Percentiles rank a stretch among this genome's conserved stretches.
These are phyloP conservation scores for Solanum arcanum DNA, from an alignment of 257 asterid genomes.

Conservation along the genomic window DNA sequence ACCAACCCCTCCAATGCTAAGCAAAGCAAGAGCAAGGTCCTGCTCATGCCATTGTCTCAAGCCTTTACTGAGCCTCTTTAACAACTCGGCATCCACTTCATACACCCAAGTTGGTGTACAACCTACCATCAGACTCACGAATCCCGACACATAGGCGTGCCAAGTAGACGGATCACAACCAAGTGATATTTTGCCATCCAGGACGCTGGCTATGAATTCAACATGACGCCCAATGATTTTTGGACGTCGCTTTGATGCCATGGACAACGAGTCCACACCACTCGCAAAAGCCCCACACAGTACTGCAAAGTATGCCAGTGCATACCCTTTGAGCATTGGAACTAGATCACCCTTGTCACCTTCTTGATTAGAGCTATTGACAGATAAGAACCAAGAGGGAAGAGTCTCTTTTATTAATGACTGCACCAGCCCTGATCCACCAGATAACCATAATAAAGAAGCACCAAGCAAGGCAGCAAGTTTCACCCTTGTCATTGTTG, in stretches of 20 bases:
- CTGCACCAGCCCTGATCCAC: constrained; percentile 74
- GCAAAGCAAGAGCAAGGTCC: constrained; percentile 77
- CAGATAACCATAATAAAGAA: constrained; percentile 60
- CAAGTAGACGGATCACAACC: constrained; percentile 84
- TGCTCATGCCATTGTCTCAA: constrained; percentile 63
- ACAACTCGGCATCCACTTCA: constrained; percentile 46
- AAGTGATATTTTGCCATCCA: constrained; percentile 66
- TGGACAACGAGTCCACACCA: constrained; percentile 60
- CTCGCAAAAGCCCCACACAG: constrained; percentile 66
- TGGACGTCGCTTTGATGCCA: constrained; percentile 63
- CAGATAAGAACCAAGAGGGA: constrained; percentile 90
- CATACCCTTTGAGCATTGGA: constrained; percentile 65
- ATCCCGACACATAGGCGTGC: constrained; percentile 74
- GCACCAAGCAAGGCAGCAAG: constrained; percentile 87
- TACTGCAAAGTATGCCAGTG: constrained; percentile 62
- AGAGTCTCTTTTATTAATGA: constrained; percentile 75
- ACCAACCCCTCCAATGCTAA: constrained; percentile 63
- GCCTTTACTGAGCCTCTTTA: constrained; percentile 61
- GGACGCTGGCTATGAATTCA: constrained; percentile 67
- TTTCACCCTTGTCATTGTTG: constrained; percentile 60
- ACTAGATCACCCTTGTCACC: constrained; percentile 27
- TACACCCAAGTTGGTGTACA: constrained; percentile 65
- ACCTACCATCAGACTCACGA: constrained; percentile 66
- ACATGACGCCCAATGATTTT: constrained; percentile 54
- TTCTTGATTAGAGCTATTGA: constrained; percentile 30